phyloP scores from a whole-genome alignment of 306 rosid species.

The Chamaecrista fasciculata region DNA sequence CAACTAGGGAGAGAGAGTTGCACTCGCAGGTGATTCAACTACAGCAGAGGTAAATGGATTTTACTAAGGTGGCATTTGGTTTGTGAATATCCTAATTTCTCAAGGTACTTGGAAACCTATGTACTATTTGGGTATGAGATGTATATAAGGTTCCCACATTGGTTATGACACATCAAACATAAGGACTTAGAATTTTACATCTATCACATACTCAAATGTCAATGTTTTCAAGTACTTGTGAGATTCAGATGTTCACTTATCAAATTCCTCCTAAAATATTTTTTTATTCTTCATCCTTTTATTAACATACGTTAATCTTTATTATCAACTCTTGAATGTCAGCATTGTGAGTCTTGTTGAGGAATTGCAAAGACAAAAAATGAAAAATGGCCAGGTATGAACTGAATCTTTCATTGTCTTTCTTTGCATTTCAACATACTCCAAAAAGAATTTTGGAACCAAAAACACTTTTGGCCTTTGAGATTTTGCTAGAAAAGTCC shows the following conservation, averaged over 20 bases:
- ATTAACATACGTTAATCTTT: slow-evolving; percentile 16
- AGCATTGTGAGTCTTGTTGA: slow-evolving; percentile 72
- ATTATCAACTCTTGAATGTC: slow-evolving; percentile 35
- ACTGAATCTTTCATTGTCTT: no score
- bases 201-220: not conserved
- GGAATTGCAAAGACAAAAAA: slow-evolving; percentile 78
- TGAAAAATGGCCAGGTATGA: slow-evolving; percentile 80
- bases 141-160: not conserved
- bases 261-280: not conserved
- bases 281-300: not conserved
- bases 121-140: not conserved
- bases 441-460: not conserved
- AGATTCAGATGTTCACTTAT: not conserved
- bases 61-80: slow-evolving; percentile 7
- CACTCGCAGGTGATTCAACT: slow-evolving; percentile 59
- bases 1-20: slow-evolving; percentile 75
- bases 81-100: not conserved
- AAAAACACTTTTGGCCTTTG: not conserved
- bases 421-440: no score
- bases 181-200: not conserved
- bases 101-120: not conserved
- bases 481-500: not conserved
- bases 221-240: not conserved
- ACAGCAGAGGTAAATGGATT: slow-evolving; percentile 71
- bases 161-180: not conserved